Base-by-base conservation (phyloP, 768 basidiomycete species). In the Pleurotus djamor region DNA sequence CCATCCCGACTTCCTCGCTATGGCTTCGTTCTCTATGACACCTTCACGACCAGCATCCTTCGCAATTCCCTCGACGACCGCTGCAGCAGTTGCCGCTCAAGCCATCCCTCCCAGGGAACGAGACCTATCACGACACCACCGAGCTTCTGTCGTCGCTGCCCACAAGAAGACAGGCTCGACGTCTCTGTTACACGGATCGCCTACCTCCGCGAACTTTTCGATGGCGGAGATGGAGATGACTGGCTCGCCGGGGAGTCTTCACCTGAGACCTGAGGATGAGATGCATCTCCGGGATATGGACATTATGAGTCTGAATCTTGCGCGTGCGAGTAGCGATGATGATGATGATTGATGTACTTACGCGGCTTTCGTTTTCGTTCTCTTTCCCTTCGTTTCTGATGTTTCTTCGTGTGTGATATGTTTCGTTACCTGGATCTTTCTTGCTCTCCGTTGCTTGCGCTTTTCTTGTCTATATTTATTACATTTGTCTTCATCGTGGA, bases 211-310 rank as follows among this genome's bases (percentile, higher is more conserved):
- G 5, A 87, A 83, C 63, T 87, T 89, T 60, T 89, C 85, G 10
- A 81, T 88, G 69, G 58, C 59, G 12, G 61, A 62, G 52, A 28
- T 28, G 21, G 21, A 28, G 50, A 71, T 79, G 36, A 84, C 84
- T 4, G 84, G 81, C 3, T 89, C 88, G 12, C 90, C 90, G 0
- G 79, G 81, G 10, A 92, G 90, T 66, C 72, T 92, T 48, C 79
- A 81, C 61, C 73, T 92, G 35, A 78, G 83, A 4, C 88, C 91
- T 4, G 90, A 91, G 66, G 88, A 92, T 66, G 91, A 92, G 69
- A 61, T 83, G 43, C 83, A 89, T 63, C 77, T 92, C 7, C 86
- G 60, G 9, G 43, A 59, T 50, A 60, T 64, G 35, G 64, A 63
- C 17, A 65, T 65, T 56, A 65, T 82, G 36, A 56, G 54, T 32